Conservation (phyloP, 108 stramenopile species). For the Skeletonema tropicum region DNA sequence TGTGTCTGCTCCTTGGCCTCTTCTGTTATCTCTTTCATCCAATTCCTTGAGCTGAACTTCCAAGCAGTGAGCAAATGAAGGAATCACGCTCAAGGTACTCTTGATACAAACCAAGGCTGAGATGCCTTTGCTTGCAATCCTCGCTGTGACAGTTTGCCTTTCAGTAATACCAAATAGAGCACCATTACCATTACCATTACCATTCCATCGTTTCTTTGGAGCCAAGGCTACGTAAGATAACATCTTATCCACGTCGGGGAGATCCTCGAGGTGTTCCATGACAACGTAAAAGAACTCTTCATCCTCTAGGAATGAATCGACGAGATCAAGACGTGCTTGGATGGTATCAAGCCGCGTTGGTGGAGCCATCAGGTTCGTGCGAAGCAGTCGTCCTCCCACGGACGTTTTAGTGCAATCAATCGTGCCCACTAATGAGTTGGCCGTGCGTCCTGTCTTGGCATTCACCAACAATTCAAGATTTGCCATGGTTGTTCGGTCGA, state of each 20-base stretch:
- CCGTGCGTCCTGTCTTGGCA: slow-evolving; percentile 72
- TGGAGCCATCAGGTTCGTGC: slow-evolving; percentile 88
- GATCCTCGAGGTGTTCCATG: slow-evolving; percentile 76
- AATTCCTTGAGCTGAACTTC: slow-evolving; percentile 65
- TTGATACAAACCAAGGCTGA: slow-evolving; percentile 88
- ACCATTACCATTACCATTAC: slow-evolving; percentile 18
- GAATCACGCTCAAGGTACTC: slow-evolving; percentile 69
- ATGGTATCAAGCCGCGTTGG: slow-evolving; percentile 80
- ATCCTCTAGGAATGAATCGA: slow-evolving; percentile 79
- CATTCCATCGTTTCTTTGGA: slow-evolving; percentile 35
- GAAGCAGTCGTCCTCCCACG: slow-evolving; percentile 79
- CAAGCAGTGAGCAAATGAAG: slow-evolving; percentile 66
- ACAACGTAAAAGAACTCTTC: slow-evolving; percentile 87
- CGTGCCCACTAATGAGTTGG: slow-evolving; percentile 72
- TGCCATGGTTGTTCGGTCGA: slow-evolving; percentile 77
- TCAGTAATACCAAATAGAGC: slow-evolving; percentile 47
- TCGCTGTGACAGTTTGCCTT: slow-evolving; percentile 46
- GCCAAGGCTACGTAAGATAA: slow-evolving; percentile 74
- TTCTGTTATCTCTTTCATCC: slow-evolving; percentile 27
- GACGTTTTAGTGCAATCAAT: slow-evolving; percentile 90
- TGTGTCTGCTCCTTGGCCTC: background rate
- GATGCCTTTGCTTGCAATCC: slow-evolving; percentile 84
- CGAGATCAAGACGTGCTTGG: slow-evolving; percentile 80
- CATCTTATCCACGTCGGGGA: slow-evolving; percentile 88
- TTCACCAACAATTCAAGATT: slow-evolving; percentile 86